Conservation (phyloP, 139 green algal genomes). For the Medakamo hakoo region DNA sequence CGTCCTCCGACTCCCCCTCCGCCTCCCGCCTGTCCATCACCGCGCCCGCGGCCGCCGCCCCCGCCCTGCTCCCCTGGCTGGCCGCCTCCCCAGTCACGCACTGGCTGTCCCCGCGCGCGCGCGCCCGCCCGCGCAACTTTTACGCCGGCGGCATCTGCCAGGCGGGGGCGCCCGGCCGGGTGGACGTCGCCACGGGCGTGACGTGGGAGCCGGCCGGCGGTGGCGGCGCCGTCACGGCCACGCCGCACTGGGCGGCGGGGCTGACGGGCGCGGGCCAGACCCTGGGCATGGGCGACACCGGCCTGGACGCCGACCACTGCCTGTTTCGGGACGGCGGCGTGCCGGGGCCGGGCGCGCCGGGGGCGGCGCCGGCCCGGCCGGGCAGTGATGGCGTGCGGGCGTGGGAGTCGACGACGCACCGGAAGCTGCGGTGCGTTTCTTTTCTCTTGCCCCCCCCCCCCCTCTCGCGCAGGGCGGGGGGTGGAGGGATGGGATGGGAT, state of each 20-base stretch:
- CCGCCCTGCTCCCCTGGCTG: not conserved
- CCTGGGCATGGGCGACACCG: constrained; percentile 67
- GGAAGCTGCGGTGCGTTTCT: constrained; percentile 65
- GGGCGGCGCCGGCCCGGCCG: not conserved
- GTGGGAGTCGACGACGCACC: constrained; percentile 32
- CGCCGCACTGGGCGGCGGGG: not conserved
- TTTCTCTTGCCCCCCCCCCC: too few relatives aligned
- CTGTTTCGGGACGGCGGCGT: too few relatives aligned
- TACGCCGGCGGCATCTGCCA: not conserved
- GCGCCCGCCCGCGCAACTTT: not conserved
- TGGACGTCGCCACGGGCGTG: too few relatives aligned
- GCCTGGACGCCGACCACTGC: constrained; percentile 46
- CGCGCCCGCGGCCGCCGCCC: too few relatives aligned
- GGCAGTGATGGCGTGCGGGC: constrained; percentile 6
- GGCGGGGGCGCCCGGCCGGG: too few relatives aligned
- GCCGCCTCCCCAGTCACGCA: not conserved
- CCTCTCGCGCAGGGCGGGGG: too few relatives aligned
- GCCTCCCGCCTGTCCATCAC: not conserved
- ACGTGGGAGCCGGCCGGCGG: too few relatives aligned
- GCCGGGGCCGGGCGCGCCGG: too few relatives aligned
- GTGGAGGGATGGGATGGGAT: too few relatives aligned
- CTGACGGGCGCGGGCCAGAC: constrained; percentile 28
- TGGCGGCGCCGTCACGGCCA: not conserved
- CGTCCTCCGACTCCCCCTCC: not conserved
- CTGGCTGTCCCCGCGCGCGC: not conserved